A percentile compares a stretch with the other conserved stretches of the same genome.
phyloP scores from a whole-genome alignment of 169 alveolate genomes.

The Theileria parva region DNA sequence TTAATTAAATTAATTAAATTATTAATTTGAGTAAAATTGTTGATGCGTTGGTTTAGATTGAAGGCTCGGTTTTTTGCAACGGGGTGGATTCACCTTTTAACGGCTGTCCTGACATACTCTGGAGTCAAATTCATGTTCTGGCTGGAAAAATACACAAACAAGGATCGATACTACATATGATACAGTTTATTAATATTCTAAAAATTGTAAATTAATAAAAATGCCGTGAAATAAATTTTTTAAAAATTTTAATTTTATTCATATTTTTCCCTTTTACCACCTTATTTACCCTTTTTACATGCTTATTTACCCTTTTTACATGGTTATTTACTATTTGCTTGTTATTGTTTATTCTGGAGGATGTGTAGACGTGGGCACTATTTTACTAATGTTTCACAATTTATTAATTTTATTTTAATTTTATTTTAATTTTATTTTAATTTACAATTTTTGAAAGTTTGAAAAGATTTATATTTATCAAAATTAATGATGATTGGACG shows the following conservation, averaged over 20 bases:
- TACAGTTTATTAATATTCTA: no score
- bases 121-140: constrained; percentile 22
- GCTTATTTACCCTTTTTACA: no score
- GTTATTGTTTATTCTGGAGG: neutral
- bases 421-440: neutral
- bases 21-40: no score
- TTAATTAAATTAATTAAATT: no score
- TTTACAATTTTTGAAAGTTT: neutral
- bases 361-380: neutral
- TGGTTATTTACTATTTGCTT: neutral
- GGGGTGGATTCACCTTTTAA: constrained; percentile 60
- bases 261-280: no score
- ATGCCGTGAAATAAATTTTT: neutral
- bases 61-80: constrained; percentile 60
- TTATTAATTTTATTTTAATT: neutral
- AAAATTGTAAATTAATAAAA: neutral
- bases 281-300: no score
- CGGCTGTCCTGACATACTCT: constrained; percentile 31
- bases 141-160: constrained; percentile 26
- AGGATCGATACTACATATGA: constrained; percentile 42
- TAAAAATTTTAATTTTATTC: neutral
- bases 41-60: constrained; percentile 6
- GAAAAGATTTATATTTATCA: neutral
- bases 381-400: neutral
- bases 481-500: neutral